phyloP scores from a whole-genome alignment of 208 protist genomes.

The Leishmania tropica region DNA sequence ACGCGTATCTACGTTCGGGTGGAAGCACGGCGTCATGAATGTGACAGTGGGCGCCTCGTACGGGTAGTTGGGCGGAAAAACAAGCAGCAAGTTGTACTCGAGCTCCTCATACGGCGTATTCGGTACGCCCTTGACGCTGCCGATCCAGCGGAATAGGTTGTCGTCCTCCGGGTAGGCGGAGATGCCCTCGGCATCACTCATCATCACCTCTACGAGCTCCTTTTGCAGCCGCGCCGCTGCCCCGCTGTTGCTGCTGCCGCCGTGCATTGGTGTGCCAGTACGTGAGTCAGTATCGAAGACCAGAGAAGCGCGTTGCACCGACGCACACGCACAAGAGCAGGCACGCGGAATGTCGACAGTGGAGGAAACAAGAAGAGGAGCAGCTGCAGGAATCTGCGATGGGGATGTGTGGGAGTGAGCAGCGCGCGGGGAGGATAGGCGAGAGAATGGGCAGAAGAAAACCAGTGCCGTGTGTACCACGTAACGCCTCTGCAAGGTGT shows the following conservation, averaged over 20 bases:
- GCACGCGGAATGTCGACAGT: neutral
- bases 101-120: slow-evolving; percentile 93
- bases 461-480: neutral
- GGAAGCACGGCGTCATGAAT: slow-evolving; percentile 95
- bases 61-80: slow-evolving; percentile 95
- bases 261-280: slow-evolving; percentile 14
- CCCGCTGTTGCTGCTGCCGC: slow-evolving; percentile 36
- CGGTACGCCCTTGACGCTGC: slow-evolving; percentile 80
- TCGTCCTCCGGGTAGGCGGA: slow-evolving; percentile 95
- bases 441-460: neutral
- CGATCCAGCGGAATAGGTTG: slow-evolving; percentile 94
- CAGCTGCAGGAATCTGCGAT: neutral
- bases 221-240: slow-evolving; percentile 88
- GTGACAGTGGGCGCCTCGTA: slow-evolving; percentile 93
- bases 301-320: neutral
- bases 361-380: neutral
- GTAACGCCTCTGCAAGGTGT: neutral
- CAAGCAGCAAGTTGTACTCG: slow-evolving; percentile 91
- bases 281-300: neutral
- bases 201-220: slow-evolving; percentile 96
- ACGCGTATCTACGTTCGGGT: slow-evolving; percentile 95
- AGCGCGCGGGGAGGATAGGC: neutral
- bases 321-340: neutral
- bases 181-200: slow-evolving; percentile 82
- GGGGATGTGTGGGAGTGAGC: neutral